Evolutionary conservation across 106 monocot genomes (phyloP).

Genomic region (Agapanthus africanus): DNA sequence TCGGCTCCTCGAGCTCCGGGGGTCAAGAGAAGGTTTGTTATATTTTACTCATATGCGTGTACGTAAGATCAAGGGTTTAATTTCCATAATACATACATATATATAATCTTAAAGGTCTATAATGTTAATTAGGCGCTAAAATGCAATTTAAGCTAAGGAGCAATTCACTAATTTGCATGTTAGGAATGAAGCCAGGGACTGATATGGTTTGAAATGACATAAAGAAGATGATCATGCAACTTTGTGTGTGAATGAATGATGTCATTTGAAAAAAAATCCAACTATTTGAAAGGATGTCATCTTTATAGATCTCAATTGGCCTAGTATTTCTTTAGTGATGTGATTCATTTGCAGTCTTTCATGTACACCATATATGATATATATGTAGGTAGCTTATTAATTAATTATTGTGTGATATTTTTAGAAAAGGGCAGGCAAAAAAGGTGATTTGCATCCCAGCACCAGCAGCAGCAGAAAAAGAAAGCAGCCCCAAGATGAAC

Average conservation of each 20-base stretch:
- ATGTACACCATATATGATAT: neutral
- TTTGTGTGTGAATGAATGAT: neutral
- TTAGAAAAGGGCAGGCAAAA: constrained; percentile 71
- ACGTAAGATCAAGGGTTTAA: neutral
- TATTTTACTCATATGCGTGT: neutral
- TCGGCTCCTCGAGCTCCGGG: neutral
- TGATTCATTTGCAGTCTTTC: neutral
- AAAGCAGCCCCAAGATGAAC: constrained; percentile 14
- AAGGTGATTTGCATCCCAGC: constrained; percentile 98
- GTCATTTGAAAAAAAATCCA: neutral
- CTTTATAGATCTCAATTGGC: neutral
- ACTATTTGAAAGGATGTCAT: neutral
- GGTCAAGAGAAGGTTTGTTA: constrained; percentile 1
- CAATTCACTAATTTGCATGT: neutral
- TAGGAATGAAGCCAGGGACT: neutral
- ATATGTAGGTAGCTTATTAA: neutral
- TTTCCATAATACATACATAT: neutral
- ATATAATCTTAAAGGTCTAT: neutral
- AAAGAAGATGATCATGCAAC: neutral
- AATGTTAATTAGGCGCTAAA: neutral
- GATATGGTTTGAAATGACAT: neutral
- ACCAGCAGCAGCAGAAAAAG: constrained; percentile 29
- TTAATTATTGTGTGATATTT: neutral
- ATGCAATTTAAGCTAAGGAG: neutral
- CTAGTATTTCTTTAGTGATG: neutral